Base-by-base conservation (phyloP, 1,139 yeast genomes). In the Geotrichum klebahnii region DNA sequence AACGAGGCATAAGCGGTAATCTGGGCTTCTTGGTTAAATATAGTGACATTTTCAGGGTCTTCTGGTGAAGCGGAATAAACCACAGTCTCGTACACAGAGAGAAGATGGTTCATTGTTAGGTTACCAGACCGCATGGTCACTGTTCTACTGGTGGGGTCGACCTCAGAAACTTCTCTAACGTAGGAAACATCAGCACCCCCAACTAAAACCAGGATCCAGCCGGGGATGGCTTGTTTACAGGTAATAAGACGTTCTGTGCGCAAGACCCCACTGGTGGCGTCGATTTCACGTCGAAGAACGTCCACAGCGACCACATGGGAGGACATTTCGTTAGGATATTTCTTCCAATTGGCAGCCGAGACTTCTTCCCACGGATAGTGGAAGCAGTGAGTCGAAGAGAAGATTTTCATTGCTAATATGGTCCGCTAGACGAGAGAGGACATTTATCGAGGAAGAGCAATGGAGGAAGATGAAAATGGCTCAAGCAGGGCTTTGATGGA, bases 301-400 rank as follows among this genome's bases (percentile, higher is more conserved):
- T 92, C 98, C 5, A 92, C 97, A 1, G 95, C 94, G 16, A 88
- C 83, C n/a, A 92, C 98, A 69, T 92, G 98, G 0, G 95, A 79
- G 5, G 96, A 83, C 55, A 84, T 75, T 62, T 89, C 95, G 57
- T 92, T 92, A 14, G 98, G 98, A 68, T 92, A 92, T 63, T 92
- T 92, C 58, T 80, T 82, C 98, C 98, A 92, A 67, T 92, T 90
- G 53, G 97, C 97, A 0, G 95, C 90, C 0, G 96, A 85, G 17
- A 92, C 96, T 62, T 87, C 89, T 36, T 85, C 95, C 97, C 97
- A 90, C 0, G 95, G 79, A 62, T 90, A 90, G 54, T 79, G 72
- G 67, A 88, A 90, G 33, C 69, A 72, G 65, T 85, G 92, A 20
- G 74, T 67, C 38, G 86, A 77, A 47, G 79, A 80, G 63, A 87